phyloP scores from a whole-genome alignment of 2,329 filamentous ascomycete genomes.

The Microsporum ferrugineum region DNA sequence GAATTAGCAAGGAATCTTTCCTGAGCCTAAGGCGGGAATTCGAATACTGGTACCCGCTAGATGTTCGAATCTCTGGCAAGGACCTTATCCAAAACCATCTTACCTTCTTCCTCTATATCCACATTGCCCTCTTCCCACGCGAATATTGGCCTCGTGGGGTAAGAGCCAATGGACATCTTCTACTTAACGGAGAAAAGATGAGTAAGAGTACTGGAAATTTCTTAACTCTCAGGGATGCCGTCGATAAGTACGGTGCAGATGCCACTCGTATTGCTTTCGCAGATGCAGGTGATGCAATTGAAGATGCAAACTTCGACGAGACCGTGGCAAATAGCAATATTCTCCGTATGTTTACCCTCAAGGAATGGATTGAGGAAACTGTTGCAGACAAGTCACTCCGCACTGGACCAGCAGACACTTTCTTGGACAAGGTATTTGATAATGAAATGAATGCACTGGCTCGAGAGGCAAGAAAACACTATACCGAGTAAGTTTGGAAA shows the following conservation, averaged over 20 bases:
- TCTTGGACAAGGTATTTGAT: constrained; percentile 81
- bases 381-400: constrained; percentile 63
- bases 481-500: constrained; percentile 46
- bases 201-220: constrained; percentile 96
- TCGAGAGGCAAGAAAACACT: constrained; percentile 66
- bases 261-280: constrained; percentile 83
- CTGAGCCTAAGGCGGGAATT: constrained; percentile 80
- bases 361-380: constrained; percentile 87
- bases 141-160: constrained; percentile 82
- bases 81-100: constrained; percentile 89
- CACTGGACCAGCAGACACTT: constrained; percentile 59
- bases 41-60: constrained; percentile 92
- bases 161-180: constrained; percentile 81
- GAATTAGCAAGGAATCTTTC: constrained; percentile 62
- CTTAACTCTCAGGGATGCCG: constrained; percentile 74
- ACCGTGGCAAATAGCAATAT: constrained; percentile 86
- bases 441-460: constrained; percentile 85
- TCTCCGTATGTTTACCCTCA: constrained; percentile 67
- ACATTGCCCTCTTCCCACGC: constrained; percentile 74
- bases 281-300: constrained; percentile 86
- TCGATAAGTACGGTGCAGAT: constrained; percentile 88
- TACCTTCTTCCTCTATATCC: constrained; percentile 91
- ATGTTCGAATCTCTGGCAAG: constrained; percentile 80
- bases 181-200: constrained; percentile 98
- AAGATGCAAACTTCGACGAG: constrained; percentile 96